Percentiles rank a stretch among this genome's conserved stretches.
phyloP scores from a whole-genome alignment of 768 basidiomycete genomes.

The Mycena chlorophos region DNA sequence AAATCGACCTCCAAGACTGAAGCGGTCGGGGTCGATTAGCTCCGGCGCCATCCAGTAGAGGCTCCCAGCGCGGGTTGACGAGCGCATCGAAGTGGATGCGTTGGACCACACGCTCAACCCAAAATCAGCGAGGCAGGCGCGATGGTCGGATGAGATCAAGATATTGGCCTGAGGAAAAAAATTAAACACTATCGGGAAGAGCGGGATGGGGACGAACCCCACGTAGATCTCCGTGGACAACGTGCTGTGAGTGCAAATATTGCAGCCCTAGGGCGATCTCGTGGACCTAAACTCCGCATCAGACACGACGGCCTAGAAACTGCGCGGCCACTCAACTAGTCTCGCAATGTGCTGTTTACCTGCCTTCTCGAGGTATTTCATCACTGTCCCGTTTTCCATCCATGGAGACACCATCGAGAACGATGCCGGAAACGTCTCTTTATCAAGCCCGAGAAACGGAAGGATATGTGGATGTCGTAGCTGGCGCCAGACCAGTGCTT shows the following conservation, averaged over 20 bases:
- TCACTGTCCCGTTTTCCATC: constrained; percentile 7
- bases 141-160: neutral
- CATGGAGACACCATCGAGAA: constrained; percentile 10
- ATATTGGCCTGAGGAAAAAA: constrained; percentile 2
- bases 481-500: constrained; percentile 3
- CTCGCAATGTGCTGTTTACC: neutral
- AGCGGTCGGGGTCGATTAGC: neutral
- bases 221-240: constrained; percentile 4
- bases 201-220: constrained; percentile 1
- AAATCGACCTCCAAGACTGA: neutral
- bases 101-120: neutral
- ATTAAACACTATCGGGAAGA: neutral
- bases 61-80: constrained; percentile 3
- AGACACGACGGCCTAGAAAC: neutral
- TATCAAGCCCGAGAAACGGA: constrained; percentile 6
- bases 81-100: neutral
- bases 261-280: constrained; percentile 4
- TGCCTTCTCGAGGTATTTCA: constrained; percentile 16
- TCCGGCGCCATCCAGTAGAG: constrained; percentile 7
- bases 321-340: neutral
- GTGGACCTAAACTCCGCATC: neutral
- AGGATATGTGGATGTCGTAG: constrained; percentile 7
- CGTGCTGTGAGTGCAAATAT: constrained; percentile 3
- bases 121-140: constrained; percentile 8
- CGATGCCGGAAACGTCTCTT: neutral